These are phyloP conservation scores for Kodamaea sp. DNA, from an alignment of 1,139 yeast genomes.

Conservation along the genomic window DNA sequence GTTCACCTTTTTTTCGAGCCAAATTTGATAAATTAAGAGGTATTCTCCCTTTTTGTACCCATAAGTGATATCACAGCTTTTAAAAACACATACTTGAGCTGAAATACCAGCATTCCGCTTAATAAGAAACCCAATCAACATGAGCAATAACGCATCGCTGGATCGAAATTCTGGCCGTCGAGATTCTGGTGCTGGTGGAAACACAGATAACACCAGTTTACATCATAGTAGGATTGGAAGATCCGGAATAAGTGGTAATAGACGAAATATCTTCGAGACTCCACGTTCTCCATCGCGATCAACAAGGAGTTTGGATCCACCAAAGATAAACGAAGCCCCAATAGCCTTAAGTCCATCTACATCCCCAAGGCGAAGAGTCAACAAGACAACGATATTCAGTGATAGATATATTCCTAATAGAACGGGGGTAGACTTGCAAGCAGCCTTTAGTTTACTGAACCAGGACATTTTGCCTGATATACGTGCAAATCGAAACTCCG, in stretches of 20 bases:
- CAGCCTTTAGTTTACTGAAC: slow-evolving; percentile 70
- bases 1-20: too few relatives aligned
- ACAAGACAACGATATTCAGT: slow-evolving; percentile 52
- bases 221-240: neutral
- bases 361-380: slow-evolving; percentile 39
- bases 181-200: neutral
- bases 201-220: neutral
- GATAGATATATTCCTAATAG: slow-evolving; percentile 87
- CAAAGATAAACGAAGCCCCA: slow-evolving; percentile 23
- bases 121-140: too few relatives aligned
- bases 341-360: slow-evolving; percentile 21
- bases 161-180: too few relatives aligned
- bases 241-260: slow-evolving; percentile 1
- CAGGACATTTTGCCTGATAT: slow-evolving; percentile 43
- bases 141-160: too few relatives aligned
- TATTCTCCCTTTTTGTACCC: slow-evolving; percentile 4
- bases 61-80: neutral
- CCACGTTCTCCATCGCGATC: slow-evolving; percentile 43
- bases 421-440: slow-evolving; percentile 81
- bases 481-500: slow-evolving; percentile 29
- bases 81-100: slow-evolving; percentile 2
- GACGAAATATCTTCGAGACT: slow-evolving; percentile 26
- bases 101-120: too few relatives aligned
- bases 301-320: slow-evolving; percentile 34
- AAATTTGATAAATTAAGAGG: too few relatives aligned